These are phyloP conservation scores for Gloeopeniophorella convolvens DNA, from an alignment of 768 basidiomycete species.

Conservation along the genomic window DNA sequence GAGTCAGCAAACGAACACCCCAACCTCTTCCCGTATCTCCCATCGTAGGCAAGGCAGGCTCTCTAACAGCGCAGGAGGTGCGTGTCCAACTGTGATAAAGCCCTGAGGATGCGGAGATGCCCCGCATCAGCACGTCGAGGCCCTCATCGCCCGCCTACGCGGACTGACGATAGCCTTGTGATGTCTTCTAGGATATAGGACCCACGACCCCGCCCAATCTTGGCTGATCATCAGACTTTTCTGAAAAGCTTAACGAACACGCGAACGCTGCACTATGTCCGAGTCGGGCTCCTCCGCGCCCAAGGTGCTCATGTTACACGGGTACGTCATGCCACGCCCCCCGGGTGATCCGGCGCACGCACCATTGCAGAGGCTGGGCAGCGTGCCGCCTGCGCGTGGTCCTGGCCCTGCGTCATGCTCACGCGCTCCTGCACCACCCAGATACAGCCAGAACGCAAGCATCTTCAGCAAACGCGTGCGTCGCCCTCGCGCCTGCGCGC, in stretches of 20 bases:
- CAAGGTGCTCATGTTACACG: constrained; percentile 15
- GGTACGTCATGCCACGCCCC: constrained; percentile 7
- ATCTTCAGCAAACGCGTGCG: constrained; percentile 67
- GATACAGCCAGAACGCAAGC: constrained; percentile 60
- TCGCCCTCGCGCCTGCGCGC: neutral
- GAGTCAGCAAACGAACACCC: no score
- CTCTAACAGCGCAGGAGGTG: no score
- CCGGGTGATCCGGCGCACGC: neutral
- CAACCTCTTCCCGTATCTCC: no score
- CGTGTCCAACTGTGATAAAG: no score
- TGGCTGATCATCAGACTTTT: neutral
- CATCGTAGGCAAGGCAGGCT: no score
- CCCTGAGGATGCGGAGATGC: no score
- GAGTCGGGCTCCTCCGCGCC: neutral
- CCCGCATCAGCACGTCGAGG: no score
- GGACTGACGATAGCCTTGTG: no score
- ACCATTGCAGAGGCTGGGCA: no score
- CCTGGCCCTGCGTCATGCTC: neutral
- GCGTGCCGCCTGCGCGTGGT: neutral
- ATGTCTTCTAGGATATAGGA: no score
- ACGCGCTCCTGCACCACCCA: constrained; percentile 22
- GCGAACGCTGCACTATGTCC: neutral
- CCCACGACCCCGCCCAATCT: neutral
- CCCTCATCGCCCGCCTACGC: no score
- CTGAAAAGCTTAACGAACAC: neutral